Evolutionary conservation across 257 asterid species (phyloP).

Genomic region (Penstemon eatonii): DNA sequence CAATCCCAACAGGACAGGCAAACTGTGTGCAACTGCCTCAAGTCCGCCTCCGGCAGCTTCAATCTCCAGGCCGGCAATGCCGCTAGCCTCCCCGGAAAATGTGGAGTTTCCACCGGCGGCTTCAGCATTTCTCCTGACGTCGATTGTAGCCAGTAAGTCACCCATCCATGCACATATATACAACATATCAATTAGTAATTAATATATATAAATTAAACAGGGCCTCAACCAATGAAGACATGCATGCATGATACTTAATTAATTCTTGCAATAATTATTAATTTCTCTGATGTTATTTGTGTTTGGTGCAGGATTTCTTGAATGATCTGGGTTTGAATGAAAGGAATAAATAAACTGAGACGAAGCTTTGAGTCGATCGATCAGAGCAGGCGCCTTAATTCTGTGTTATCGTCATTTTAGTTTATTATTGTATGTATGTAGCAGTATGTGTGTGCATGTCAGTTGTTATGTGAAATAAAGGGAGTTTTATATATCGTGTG

Average conservation of each 20-base stretch:
- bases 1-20: conserved; percentile 44
- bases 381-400: conserved; percentile 1
- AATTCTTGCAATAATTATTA: no score
- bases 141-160: conserved; percentile 55
- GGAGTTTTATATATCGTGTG: not conserved
- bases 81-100: conserved; percentile 48
- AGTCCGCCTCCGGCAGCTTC: conserved; percentile 46
- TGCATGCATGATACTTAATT: no score
- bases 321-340: conserved; percentile 9
- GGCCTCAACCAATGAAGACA: no score
- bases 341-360: conserved; percentile 27
- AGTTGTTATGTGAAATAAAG: conserved; percentile 23
- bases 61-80: conserved; percentile 43
- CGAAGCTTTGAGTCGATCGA: conserved; percentile 12
- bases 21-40: conserved; percentile 53
- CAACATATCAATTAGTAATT: not conserved
- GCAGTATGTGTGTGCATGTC: not conserved
- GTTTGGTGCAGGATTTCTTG: conserved; percentile 42
- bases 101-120: conserved; percentile 45
- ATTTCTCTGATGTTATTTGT: not conserved
- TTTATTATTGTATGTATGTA: not conserved
- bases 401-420: not conserved
- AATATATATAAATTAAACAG: not conserved
- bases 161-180: not conserved
- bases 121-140: conserved; percentile 33